Evolutionary conservation across 2,329 filamentous ascomycete genomes (phyloP).

Genomic region (Trichophyton equinum): DNA sequence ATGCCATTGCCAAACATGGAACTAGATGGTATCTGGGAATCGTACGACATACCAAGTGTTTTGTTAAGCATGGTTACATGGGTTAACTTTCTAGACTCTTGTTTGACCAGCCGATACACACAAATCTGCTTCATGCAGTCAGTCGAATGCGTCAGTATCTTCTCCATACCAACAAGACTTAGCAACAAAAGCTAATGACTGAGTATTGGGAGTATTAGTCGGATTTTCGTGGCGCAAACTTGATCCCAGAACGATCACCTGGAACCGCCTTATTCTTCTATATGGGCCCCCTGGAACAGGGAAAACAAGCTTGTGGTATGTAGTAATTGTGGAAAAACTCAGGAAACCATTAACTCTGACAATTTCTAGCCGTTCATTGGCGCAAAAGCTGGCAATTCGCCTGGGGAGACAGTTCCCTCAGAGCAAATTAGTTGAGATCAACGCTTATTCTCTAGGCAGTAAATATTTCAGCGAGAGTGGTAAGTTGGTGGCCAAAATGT

Average conservation of each 20-base stretch:
- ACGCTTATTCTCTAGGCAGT: slow-evolving; percentile 35
- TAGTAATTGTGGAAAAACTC: slow-evolving; percentile 50
- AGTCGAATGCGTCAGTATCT: slow-evolving; percentile 26
- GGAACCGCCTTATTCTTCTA: slow-evolving; percentile 55
- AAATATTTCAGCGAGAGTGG: slow-evolving; percentile 39
- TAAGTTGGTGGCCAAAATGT: slow-evolving; percentile 33
- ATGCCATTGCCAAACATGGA: slow-evolving; percentile 27
- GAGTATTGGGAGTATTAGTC: background rate
- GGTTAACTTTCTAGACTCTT: slow-evolving; percentile 23
- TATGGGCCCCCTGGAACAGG: slow-evolving; percentile 93
- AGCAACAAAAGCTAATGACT: slow-evolving; percentile 14
- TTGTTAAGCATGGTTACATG: background rate
- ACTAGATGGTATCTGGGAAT: slow-evolving; percentile 34
- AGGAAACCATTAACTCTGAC: slow-evolving; percentile 18
- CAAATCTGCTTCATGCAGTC: slow-evolving; percentile 29
- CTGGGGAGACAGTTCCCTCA: slow-evolving; percentile 30
- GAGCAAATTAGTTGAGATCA: slow-evolving; percentile 35
- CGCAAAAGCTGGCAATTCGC: slow-evolving; percentile 40
- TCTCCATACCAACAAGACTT: background rate
- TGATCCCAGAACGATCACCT: slow-evolving; percentile 29
- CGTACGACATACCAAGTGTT: slow-evolving; percentile 17
- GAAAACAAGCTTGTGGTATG: slow-evolving; percentile 84
- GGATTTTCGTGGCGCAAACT: slow-evolving; percentile 23
- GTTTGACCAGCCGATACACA: slow-evolving; percentile 32
- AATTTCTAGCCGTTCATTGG: slow-evolving; percentile 29